Base-by-base conservation (phyloP, 805 yeast species). In the Saccharomyces jurei region DNA sequence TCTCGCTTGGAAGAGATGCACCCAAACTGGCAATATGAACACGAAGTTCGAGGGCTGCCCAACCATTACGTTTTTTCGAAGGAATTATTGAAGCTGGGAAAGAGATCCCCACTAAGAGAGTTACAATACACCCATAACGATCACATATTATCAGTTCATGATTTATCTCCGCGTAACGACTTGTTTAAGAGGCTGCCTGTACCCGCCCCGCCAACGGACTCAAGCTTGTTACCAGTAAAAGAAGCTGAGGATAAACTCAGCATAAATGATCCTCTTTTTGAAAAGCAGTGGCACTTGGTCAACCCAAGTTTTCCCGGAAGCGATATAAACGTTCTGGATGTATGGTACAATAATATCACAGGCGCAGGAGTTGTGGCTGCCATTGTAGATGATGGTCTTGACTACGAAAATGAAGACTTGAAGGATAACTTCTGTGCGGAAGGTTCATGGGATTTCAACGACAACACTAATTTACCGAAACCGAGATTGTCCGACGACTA, bases 401-500 rank as follows among this genome's bases (percentile, higher is more conserved):
- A 94, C 71, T 84, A 80, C 66, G 87, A 86, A 53, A 82, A 83
- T 63, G 79, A 76, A 1, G 98, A 94, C 71, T 74, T 94, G 56
- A 73, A 74, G 30, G 81, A 75, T 44, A 87, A 86, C 62, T 94
- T 86, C 68, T 81, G 79, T 63, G 71, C 75, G 13, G 82, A 81
- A 58, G 99, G 98, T 2, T 89, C 97, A 6, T 94, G 92, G 88
- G 99, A 94, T 72, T 94, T 81, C 70, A 94, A 94, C 67, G 87
- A 82, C 62, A 84, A 87, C 63, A 77, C 77, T 0, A 77, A 81
- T 25, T 73, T 83, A 49, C 99, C 99, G 2, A 82, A 80, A 62
- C 99, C 99, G 10, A 75, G 84, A 54, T 76, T 92, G 29, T 70
- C 62, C 8, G 96, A 87, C 68, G 99, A 94, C 68, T 83, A 84